phyloP scores from a whole-genome alignment of 2,329 filamentous ascomycete genomes.

The Pseudogymnoascus sp. region DNA sequence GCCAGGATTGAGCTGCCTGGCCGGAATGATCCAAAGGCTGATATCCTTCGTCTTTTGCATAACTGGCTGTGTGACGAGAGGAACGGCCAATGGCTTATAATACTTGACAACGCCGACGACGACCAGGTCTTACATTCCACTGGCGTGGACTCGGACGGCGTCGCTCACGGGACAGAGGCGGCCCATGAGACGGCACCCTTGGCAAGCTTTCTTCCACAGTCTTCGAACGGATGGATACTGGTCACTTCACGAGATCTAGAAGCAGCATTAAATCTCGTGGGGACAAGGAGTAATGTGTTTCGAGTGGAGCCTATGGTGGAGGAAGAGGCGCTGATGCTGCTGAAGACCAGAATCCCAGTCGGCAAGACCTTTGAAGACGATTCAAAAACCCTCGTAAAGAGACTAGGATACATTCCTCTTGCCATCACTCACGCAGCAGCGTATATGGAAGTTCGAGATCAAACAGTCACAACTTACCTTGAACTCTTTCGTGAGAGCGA shows the following conservation, averaged over 20 bases:
- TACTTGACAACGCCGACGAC: conserved; percentile 22
- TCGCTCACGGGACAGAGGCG: too few species aligned
- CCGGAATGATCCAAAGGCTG: conserved; percentile 16
- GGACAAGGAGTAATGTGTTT: background rate
- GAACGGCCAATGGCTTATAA: conserved; percentile 19
- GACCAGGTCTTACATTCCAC: conserved; percentile 10
- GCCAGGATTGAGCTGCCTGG: conserved; percentile 14
- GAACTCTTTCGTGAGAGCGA: conserved; percentile 30
- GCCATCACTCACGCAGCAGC: conserved; percentile 26
- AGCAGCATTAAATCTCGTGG: conserved; percentile 1
- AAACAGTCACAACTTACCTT: conserved; percentile 33
- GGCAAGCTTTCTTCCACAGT: background rate
- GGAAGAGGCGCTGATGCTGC: conserved; percentile 9
- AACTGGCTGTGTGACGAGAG: conserved; percentile 18
- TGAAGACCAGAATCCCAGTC: background rate
- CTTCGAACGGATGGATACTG: conserved; percentile 11
- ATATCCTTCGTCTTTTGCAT: conserved; percentile 15
- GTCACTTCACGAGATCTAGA: conserved; percentile 9
- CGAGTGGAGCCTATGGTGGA: background rate
- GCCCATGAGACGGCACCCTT: background rate
- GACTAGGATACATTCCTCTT: conserved; percentile 25
- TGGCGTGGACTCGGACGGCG: background rate
- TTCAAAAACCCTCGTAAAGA: conserved; percentile 11
- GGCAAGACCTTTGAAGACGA: background rate
- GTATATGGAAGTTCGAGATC: conserved; percentile 21